phyloP scores from a whole-genome alignment of 768 basidiomycete genomes.

The Leccinum broughii region DNA sequence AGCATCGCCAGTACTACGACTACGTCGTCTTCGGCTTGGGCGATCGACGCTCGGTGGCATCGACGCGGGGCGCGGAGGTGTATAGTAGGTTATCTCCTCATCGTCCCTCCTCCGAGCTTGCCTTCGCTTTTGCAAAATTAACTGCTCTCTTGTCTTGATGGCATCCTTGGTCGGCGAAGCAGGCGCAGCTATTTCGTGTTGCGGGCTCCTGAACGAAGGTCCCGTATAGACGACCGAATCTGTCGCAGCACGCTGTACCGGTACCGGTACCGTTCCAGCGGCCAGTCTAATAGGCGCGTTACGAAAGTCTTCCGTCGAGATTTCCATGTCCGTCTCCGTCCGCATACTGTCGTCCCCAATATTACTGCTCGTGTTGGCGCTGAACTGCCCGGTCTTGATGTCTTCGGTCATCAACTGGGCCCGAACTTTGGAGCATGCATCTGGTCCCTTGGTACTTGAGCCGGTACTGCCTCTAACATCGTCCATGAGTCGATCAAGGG shows the following conservation, averaged over 20 bases:
- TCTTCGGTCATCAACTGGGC: slow-evolving; percentile 35
- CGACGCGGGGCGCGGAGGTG: slow-evolving; percentile 31
- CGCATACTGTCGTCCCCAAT: slow-evolving; percentile 29
- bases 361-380: slow-evolving; percentile 38
- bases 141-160: slow-evolving; percentile 61
- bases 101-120: slow-evolving; percentile 58
- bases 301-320: slow-evolving; percentile 28
- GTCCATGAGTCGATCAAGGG: slow-evolving; percentile 72
- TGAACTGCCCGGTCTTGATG: slow-evolving; percentile 33
- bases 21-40: slow-evolving; percentile 64
- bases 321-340: slow-evolving; percentile 36
- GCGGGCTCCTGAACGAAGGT: slow-evolving; percentile 37
- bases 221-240: slow-evolving; percentile 42
- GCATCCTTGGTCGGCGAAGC: slow-evolving; percentile 62
- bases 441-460: slow-evolving; percentile 26
- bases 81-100: slow-evolving; percentile 41
- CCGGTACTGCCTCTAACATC: slow-evolving; percentile 45
- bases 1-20: slow-evolving; percentile 78
- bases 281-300: slow-evolving; percentile 16
- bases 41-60: slow-evolving; percentile 38
- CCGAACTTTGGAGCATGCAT: slow-evolving; percentile 16
- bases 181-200: slow-evolving; percentile 37
- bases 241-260: slow-evolving; percentile 52
- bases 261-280: slow-evolving; percentile 18
- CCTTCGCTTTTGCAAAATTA: slow-evolving; percentile 71